Evolutionary conservation across 176 grass and related monocot species (phyloP), one percentile per base, ranked within the genome.

Genomic region (Neostapfia colusana): DNA sequence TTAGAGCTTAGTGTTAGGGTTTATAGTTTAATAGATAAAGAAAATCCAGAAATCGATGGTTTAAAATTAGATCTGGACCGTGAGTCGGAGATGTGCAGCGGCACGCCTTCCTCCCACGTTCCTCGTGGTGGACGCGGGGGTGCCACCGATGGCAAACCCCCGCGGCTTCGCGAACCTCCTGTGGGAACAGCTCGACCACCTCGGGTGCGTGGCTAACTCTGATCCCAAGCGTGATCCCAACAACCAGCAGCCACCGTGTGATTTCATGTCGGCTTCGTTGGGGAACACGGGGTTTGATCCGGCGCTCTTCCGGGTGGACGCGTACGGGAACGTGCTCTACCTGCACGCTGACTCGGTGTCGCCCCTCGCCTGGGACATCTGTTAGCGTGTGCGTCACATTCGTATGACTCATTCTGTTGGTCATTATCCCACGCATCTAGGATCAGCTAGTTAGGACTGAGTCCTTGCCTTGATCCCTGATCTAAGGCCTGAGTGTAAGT

Each of bases 201-300:
- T 99, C 67, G 89, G 95, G 87, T 93, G 56, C 69, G 64, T 14
- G 24, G 44, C 39, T 7, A 55, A 55, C 14, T 55, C 54, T 23
- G 12, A 46, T 17, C 65, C 65, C 25, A 10, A 28, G 12, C 7
- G 43, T 45, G 43, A 1, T 10, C 23, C 17, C 40, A 17, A 43
- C 8, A 57, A 15, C 9, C 20, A 6, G 5, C n/a, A n/a, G n/a
- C n/a, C n/a, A 16, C 8, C 38, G n/a, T 16, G 10, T 26, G 63
- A 23, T 80, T 8, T 53, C 55, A n/a, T 56, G n/a, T 7, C 10
- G 13, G n/a, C 54, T 57, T 80, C 26, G 1, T 46, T 84, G n/a
- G 90, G 87, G 80, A 99, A 99, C 80, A 91, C 95, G 10, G 95
- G 91, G 6, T 99, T 99, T 60, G 89, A 99, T 80, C 95, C 95